phyloP scores from a whole-genome alignment of 192 early-diverging fungal species.

The Gonapodya sp. region DNA sequence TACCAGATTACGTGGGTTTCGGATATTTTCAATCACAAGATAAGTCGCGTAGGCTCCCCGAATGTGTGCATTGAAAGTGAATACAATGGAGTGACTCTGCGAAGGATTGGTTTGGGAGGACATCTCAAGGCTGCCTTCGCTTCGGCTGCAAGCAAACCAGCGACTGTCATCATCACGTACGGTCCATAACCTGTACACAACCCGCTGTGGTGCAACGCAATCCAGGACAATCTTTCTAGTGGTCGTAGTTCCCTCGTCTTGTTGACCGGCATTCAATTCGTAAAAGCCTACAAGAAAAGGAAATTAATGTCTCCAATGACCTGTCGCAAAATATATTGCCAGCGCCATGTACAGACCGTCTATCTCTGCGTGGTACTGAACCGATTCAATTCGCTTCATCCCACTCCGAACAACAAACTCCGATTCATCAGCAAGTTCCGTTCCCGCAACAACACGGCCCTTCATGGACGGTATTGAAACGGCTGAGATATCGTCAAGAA shows the following conservation, averaged over 20 bases:
- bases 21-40: conserved; percentile 60
- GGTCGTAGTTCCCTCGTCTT: conserved; percentile 49
- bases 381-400: not conserved
- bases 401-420: not conserved
- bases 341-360: not conserved
- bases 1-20: conserved; percentile 63
- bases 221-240: conserved; percentile 59
- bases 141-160: conserved; percentile 58
- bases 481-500: not conserved
- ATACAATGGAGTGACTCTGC: conserved; percentile 42
- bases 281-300: conserved; percentile 46
- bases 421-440: not conserved
- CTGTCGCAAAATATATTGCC: not conserved
- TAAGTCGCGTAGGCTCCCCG: conserved; percentile 65
- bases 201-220: conserved; percentile 33
- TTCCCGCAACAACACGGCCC: not conserved
- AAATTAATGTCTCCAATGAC: not conserved
- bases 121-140: conserved; percentile 61
- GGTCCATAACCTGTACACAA: conserved; percentile 52
- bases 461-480: not conserved
- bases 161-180: conserved; percentile 41
- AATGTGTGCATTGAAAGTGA: conserved; percentile 45
- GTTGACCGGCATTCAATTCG: conserved; percentile 71
- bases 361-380: not conserved
- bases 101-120: conserved; percentile 15